Evolutionary conservation across 2,329 filamentous ascomycete genomes (phyloP).

Genomic region (Tolypocladium pustulatum): DNA sequence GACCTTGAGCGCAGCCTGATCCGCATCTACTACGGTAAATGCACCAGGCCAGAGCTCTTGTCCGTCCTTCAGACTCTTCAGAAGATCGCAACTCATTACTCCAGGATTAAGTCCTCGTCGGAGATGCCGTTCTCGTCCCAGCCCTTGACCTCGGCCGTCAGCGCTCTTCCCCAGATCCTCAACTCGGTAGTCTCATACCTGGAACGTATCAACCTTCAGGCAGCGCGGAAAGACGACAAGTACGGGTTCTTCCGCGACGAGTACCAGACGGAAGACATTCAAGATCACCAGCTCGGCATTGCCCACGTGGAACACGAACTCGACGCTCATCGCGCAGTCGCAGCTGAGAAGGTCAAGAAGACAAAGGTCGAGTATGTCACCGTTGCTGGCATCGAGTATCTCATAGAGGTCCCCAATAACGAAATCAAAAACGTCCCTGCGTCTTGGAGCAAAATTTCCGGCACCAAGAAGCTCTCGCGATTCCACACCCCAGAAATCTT

Average conservation of each 20-base stretch:
- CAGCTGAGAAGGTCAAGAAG: constrained; percentile 62
- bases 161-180: constrained; percentile 65
- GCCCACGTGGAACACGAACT: constrained; percentile 86
- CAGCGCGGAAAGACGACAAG: constrained; percentile 81
- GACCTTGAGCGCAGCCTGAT: constrained; percentile 92
- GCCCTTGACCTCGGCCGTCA: constrained; percentile 61
- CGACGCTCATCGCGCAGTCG: constrained; percentile 60
- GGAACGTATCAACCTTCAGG: constrained; percentile 73
- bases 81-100: constrained; percentile 67
- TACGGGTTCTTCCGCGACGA: constrained; percentile 86
- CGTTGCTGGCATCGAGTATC: constrained; percentile 83
- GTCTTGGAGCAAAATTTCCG: constrained; percentile 89
- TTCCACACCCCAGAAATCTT: constrained; percentile 93
- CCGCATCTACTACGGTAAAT: constrained; percentile 95
- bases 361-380: constrained; percentile 67
- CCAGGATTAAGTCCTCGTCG: constrained; percentile 50
- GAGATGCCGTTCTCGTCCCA: constrained; percentile 64
- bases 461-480: constrained; percentile 82
- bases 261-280: constrained; percentile 80
- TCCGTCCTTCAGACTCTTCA: constrained; percentile 79
- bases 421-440: constrained; percentile 82
- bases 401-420: constrained; percentile 81
- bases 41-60: constrained; percentile 78
- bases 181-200: constrained; percentile 64
- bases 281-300: constrained; percentile 81